phyloP scores from a whole-genome alignment of 345 rosid genomes.

The Gossypium rotundifolium region DNA sequence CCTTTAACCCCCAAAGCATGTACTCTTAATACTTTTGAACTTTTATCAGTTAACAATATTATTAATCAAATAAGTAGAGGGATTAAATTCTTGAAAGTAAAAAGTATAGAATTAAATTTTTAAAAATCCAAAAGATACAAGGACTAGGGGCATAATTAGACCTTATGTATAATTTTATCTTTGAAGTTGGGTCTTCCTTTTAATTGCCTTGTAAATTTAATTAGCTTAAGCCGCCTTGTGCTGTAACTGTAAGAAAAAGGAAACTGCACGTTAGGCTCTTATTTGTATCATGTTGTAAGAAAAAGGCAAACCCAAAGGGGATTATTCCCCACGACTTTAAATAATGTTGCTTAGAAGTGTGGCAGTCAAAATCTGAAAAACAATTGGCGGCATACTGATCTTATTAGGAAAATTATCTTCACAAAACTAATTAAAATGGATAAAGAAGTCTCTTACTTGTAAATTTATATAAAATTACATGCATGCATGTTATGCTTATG shows the following conservation, averaged over 20 bases:
- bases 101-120: no score
- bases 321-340: neutral
- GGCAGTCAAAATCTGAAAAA: neutral
- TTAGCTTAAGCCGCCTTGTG: conserved; percentile 24
- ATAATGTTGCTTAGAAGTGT: neutral
- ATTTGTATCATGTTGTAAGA: neutral
- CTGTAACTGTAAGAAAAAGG: conserved; percentile 12
- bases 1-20: no score
- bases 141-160: no score
- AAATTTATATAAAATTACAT: no score
- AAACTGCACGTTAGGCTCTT: neutral
- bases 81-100: no score
- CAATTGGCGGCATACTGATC: neutral
- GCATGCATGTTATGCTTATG: neutral
- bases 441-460: no score
- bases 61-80: no score
- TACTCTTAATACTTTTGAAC: no score
- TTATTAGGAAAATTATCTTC: neutral
- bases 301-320: neutral
- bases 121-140: no score
- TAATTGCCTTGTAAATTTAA: neutral
- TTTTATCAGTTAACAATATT: no score
- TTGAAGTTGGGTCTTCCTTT: neutral
- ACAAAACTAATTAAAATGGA: neutral
- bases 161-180: neutral